These are phyloP conservation scores for Candida boleticola DNA, from an alignment of 805 yeast species.

Conservation along the genomic window DNA sequence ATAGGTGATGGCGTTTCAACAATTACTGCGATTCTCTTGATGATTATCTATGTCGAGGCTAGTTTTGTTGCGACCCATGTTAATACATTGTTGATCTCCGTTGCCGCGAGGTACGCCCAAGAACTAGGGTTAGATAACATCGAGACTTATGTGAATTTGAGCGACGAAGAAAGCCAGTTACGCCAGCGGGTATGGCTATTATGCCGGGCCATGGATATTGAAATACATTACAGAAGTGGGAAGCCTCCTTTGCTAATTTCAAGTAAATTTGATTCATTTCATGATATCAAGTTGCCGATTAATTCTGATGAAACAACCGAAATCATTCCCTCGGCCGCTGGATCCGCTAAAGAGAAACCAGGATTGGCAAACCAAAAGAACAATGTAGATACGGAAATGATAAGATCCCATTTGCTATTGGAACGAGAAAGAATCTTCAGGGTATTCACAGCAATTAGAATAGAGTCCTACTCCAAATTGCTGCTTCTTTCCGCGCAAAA, in stretches of 20 bases:
- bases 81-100: slow-evolving; percentile 39
- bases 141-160: slow-evolving; percentile 40
- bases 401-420: not conserved
- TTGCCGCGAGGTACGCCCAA: slow-evolving; percentile 53
- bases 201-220: slow-evolving; percentile 47
- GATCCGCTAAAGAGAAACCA: not conserved
- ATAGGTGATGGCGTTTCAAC: slow-evolving; percentile 23
- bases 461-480: slow-evolving; percentile 26
- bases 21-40: slow-evolving; percentile 18
- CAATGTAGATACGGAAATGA: not conserved
- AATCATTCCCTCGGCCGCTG: not conserved
- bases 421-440: not conserved
- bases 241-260: slow-evolving; percentile 46
- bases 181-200: slow-evolving; percentile 51
- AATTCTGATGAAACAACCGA: not conserved
- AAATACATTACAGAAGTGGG: slow-evolving; percentile 44
- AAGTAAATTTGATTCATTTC: slow-evolving; percentile 39
- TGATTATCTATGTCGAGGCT: slow-evolving; percentile 25
- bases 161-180: slow-evolving; percentile 31
- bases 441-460: slow-evolving; percentile 24
- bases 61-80: slow-evolving; percentile 37
- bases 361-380: too few species aligned
- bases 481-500: slow-evolving; percentile 28
- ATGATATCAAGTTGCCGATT: not conserved
- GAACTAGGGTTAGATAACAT: slow-evolving; percentile 56